phyloP scores from a whole-genome alignment of 108 stramenopile genomes.

The Cylindrotheca closterium region DNA sequence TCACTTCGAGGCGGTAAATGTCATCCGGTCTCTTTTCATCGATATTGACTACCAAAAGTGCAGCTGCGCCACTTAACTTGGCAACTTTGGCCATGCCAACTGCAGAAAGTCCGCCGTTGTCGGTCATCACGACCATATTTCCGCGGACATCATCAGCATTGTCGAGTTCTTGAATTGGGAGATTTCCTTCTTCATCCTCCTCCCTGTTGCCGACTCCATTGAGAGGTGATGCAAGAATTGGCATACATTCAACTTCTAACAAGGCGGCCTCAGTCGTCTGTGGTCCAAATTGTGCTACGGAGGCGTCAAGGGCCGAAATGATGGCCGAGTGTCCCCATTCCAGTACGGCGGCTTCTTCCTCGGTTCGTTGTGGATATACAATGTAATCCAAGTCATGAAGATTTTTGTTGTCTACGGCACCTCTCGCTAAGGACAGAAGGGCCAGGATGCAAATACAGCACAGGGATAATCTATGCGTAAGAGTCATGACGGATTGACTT shows the following conservation, averaged over 20 bases:
- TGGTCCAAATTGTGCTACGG: constrained; percentile 82
- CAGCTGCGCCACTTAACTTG: constrained; percentile 80
- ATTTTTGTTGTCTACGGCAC: constrained; percentile 10
- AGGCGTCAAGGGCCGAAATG: constrained; percentile 85
- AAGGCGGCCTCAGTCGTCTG: constrained; percentile 82
- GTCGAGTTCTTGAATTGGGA: constrained; percentile 23
- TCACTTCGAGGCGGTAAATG: constrained; percentile 64
- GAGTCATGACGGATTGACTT: no score
- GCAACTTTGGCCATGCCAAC: constrained; percentile 82
- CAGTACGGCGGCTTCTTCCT: constrained; percentile 82
- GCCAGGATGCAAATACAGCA: background rate
- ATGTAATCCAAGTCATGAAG: constrained; percentile 17
- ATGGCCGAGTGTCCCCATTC: constrained; percentile 93
- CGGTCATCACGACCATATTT: constrained; percentile 89
- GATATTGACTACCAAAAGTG: constrained; percentile 81
- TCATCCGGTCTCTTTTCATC: constrained; percentile 79
- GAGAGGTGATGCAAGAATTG: constrained; percentile 74
- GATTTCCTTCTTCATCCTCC: constrained; percentile 15
- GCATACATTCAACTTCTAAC: constrained; percentile 84
- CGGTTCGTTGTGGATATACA: constrained; percentile 69
- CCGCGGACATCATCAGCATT: constrained; percentile 80
- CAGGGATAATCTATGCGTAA: background rate
- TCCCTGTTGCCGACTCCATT: constrained; percentile 52
- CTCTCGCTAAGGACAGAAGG: background rate
- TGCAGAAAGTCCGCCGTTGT: constrained; percentile 59